A percentile compares a stretch with the other conserved stretches of the same genome.
Conservation (phyloP, 192 early-diverging fungal species). For the Linnemannia zychae region DNA sequence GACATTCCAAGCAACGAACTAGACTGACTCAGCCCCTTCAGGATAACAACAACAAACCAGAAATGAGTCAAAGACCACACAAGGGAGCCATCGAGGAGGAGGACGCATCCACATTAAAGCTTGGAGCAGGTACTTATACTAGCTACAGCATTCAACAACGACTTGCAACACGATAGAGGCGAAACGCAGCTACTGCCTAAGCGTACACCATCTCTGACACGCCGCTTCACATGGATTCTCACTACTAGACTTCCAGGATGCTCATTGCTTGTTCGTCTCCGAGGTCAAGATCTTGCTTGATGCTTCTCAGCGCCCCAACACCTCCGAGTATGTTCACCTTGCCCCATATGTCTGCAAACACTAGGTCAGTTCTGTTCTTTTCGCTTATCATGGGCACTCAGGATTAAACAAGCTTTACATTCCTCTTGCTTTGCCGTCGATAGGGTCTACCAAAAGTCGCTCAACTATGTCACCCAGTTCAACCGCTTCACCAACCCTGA, state of each 20-base stretch:
- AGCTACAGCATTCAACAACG: not conserved
- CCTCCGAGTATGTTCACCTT: conserved; percentile 56
- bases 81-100: conserved; percentile 72
- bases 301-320: conserved; percentile 64
- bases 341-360: not conserved
- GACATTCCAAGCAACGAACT: not conserved
- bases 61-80: conserved; percentile 50
- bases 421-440: not conserved
- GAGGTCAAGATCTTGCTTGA: conserved; percentile 81
- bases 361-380: not conserved
- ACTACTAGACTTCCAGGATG: conserved; percentile 73
- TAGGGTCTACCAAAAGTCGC: conserved; percentile 85
- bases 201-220: not conserved
- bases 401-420: not conserved
- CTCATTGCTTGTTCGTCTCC: conserved; percentile 79
- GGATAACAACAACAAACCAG: not conserved
- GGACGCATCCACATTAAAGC: conserved; percentile 71
- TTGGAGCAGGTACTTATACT: conserved; percentile 66
- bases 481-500: conserved; percentile 88
- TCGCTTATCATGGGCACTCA: not conserved
- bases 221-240: conserved; percentile 15
- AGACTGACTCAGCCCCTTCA: not conserved
- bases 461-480: conserved; percentile 90
- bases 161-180: not conserved
- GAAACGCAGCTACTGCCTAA: not conserved